phyloP scores from a whole-genome alignment of 2,329 filamentous ascomycete species.

The Colletotrichum sp. region DNA sequence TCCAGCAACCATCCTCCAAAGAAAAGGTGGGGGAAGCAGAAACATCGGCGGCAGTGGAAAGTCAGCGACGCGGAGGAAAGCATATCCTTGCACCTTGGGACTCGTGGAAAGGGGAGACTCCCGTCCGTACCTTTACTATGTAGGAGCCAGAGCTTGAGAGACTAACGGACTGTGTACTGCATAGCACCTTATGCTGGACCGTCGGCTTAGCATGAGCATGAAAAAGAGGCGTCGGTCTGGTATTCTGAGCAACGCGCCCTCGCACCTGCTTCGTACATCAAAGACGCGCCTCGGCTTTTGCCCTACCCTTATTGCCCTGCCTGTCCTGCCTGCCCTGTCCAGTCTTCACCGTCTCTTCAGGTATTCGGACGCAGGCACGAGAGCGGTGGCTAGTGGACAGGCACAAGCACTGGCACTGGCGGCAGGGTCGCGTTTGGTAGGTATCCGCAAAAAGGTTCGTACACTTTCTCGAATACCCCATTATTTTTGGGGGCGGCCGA shows the following conservation, averaged over 20 bases:
- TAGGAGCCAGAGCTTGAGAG: neutral
- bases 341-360: conserved; percentile 1
- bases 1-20: neutral
- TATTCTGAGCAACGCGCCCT: neutral
- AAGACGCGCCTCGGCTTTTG: neutral
- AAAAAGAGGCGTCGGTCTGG: neutral
- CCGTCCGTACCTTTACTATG: neutral
- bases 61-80: neutral
- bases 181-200: neutral
- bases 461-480: neutral
- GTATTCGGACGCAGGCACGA: neutral
- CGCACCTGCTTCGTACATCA: neutral
- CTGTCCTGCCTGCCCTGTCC: neutral
- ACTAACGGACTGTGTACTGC: neutral
- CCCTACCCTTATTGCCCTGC: neutral
- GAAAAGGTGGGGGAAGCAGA: conserved; percentile 7
- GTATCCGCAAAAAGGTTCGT: neutral
- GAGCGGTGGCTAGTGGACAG: neutral
- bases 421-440: neutral
- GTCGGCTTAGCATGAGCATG: neutral
- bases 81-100: neutral
- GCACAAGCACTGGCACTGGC: neutral
- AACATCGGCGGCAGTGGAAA: conserved; percentile 10
- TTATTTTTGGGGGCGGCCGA: conserved; percentile 12
- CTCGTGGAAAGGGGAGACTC: neutral